Percentiles rank a stretch among this genome's conserved stretches.
Conservation (phyloP, 345 rosid species). For the Schrenkiella parvula region DNA sequence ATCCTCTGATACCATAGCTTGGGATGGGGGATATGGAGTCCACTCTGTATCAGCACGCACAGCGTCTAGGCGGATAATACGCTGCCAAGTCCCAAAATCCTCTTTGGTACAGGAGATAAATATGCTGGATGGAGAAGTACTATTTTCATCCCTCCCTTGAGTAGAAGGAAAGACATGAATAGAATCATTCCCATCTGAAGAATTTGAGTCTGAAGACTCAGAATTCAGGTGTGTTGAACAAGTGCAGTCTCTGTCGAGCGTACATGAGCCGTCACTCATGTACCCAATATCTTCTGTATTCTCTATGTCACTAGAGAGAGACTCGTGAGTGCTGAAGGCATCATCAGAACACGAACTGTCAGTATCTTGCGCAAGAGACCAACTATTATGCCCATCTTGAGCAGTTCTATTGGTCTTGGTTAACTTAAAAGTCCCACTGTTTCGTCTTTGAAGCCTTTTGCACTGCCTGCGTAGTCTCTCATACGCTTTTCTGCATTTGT, state of each 20-base stretch:
- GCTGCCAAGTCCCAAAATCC: conserved; percentile 81
- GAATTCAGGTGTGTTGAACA: conserved; percentile 44
- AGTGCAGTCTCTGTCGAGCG: conserved; percentile 44
- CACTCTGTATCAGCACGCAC: conserved; percentile 92
- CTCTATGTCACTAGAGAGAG: conserved; percentile 59
- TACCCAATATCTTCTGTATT: conserved; percentile 44
- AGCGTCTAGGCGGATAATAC: conserved; percentile 96
- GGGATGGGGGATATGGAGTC: conserved; percentile 54
- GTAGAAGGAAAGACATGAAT: conserved; percentile 43
- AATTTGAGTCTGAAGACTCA: conserved; percentile 82
- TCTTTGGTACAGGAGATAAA: conserved; percentile 41
- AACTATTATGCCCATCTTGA: conserved; percentile 27
- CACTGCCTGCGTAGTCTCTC: conserved; percentile 82
- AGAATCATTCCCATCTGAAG: conserved; percentile 65
- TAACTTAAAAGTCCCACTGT: conserved; percentile 36
- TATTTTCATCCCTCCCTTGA: conserved; percentile 35
- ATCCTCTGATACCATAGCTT: conserved; percentile 54
- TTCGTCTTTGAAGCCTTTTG: conserved; percentile 45
- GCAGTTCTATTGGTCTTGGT: conserved; percentile 34
- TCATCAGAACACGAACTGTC: conserved; percentile 70
- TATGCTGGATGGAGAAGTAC: conserved; percentile 1
- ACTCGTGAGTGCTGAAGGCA: conserved; percentile 60
- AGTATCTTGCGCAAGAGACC: conserved; percentile 44
- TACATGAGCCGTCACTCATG: conserved; percentile 53
- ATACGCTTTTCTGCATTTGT: conserved; percentile 62